A percentile compares a stretch with the other conserved stretches of the same genome.
Evolutionary conservation across 2,329 filamentous ascomycete genomes (phyloP).

Genomic region (Whalleya microplaca): DNA sequence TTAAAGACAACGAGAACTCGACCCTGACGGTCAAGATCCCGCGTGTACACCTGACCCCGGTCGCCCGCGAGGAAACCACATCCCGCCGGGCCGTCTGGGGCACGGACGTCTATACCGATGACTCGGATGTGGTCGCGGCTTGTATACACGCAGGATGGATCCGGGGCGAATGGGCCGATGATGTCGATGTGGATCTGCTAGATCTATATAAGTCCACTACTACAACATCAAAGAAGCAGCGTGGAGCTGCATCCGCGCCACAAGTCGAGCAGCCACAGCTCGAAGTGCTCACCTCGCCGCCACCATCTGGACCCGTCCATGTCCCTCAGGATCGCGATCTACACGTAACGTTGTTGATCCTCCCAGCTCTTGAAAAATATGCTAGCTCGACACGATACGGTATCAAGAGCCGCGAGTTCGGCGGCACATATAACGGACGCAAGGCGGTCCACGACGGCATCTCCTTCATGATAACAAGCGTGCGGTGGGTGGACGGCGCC

Average conservation of each 20-base stretch:
- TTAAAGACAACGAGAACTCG: slow-evolving; percentile 80
- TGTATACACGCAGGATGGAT: slow-evolving; percentile 95
- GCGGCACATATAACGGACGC: slow-evolving; percentile 51
- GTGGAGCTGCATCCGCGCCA: slow-evolving; percentile 30
- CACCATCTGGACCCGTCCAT: slow-evolving; percentile 62
- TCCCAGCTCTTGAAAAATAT: slow-evolving; percentile 81
- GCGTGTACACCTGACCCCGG: slow-evolving; percentile 71
- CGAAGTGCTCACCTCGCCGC: slow-evolving; percentile 56
- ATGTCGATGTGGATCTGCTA: slow-evolving; percentile 72
- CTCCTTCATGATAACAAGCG: slow-evolving; percentile 81
- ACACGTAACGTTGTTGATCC: slow-evolving; percentile 82
- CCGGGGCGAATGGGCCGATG: slow-evolving; percentile 81
- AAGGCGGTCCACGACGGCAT: slow-evolving; percentile 74
- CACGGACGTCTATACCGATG: slow-evolving; percentile 92
- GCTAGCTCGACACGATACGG: slow-evolving; percentile 75
- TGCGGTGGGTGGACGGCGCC: slow-evolving; percentile 84
- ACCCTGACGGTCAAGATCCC: slow-evolving; percentile 88
- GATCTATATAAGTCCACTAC: slow-evolving; percentile 50
- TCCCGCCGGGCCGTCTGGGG: slow-evolving; percentile 84
- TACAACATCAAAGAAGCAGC: slow-evolving; percentile 41
- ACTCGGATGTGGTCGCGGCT: slow-evolving; percentile 90
- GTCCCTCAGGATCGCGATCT: slow-evolving; percentile 74
- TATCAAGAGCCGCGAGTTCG: slow-evolving; percentile 81
- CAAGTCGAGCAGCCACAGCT: slow-evolving; percentile 43
- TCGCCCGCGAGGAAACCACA: slow-evolving; percentile 82